phyloP scores from a whole-genome alignment of 1,284 basidiomycete genomes.

The Chiua sp. region DNA sequence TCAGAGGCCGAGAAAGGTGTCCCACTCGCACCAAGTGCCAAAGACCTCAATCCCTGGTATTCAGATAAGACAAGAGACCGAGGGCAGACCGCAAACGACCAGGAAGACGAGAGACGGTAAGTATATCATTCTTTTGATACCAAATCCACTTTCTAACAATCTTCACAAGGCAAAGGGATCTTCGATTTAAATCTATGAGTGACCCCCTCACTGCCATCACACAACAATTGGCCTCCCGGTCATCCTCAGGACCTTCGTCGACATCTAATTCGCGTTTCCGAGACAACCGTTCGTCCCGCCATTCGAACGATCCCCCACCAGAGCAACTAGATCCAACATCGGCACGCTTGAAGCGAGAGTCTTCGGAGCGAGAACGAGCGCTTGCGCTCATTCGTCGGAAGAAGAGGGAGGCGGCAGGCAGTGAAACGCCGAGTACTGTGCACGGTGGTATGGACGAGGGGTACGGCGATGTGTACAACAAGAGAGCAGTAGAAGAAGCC shows the following conservation, averaged over 20 bases:
- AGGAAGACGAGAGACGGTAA: constrained; percentile 26
- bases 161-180: constrained; percentile 58
- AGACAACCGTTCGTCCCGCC: neutral
- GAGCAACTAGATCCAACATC: constrained; percentile 42
- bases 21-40: constrained; percentile 30
- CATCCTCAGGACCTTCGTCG: constrained; percentile 6
- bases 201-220: constrained; percentile 76
- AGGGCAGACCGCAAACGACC: constrained; percentile 24
- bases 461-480: constrained; percentile 76
- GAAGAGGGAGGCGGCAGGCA: constrained; percentile 63
- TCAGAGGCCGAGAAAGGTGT: constrained; percentile 71
- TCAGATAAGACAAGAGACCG: constrained; percentile 45
- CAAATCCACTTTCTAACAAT: constrained; percentile 4
- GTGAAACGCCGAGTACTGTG: constrained; percentile 70
- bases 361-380: constrained; percentile 74
- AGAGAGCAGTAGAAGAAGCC: constrained; percentile 71
- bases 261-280: constrained; percentile 1
- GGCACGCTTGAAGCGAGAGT: constrained; percentile 71
- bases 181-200: constrained; percentile 61
- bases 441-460: constrained; percentile 55
- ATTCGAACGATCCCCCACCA: neutral
- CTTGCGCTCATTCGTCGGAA: constrained; percentile 68
- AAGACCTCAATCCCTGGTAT: constrained; percentile 57
- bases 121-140: constrained; percentile 14
- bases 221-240: constrained; percentile 57